Percentiles rank a stretch among this genome's conserved stretches.
Conservation (phyloP, 805 yeast species). For the Monosporozyma servazzii region DNA sequence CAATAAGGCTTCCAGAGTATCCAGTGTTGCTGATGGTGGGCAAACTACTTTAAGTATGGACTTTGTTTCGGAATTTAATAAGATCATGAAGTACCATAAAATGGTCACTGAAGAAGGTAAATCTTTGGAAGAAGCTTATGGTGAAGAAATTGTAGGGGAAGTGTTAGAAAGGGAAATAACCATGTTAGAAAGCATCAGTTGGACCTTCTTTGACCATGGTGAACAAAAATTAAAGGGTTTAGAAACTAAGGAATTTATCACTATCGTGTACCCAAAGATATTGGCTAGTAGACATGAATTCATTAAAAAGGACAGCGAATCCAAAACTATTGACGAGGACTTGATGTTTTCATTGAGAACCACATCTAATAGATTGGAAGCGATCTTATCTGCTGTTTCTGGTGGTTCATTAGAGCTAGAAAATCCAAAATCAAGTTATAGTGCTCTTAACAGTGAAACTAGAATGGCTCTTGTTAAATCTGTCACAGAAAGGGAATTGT, state of each 20-base stretch:
- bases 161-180: slow-evolving; percentile 57
- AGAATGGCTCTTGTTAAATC: slow-evolving; percentile 15
- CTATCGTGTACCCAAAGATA: slow-evolving; percentile 63
- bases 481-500: slow-evolving; percentile 35
- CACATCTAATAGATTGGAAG: slow-evolving; percentile 49
- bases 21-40: slow-evolving; percentile 97
- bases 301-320: slow-evolving; percentile 28
- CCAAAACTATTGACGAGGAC: slow-evolving; percentile 29
- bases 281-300: slow-evolving; percentile 51
- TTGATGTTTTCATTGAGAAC: slow-evolving; percentile 44
- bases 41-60: slow-evolving; percentile 83
- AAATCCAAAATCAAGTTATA: slow-evolving; percentile 1
- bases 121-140: slow-evolving; percentile 35
- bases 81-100: slow-evolving; percentile 38
- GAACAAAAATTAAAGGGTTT: slow-evolving; percentile 87
- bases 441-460: slow-evolving; percentile 13
- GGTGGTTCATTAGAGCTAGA: slow-evolving; percentile 30
- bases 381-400: slow-evolving; percentile 41
- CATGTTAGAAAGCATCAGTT: slow-evolving; percentile 60
- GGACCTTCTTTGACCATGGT: slow-evolving; percentile 60
- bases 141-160: slow-evolving; percentile 40
- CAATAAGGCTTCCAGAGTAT: slow-evolving; percentile 85
- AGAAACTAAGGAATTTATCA: slow-evolving; percentile 83
- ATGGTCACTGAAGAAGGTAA: slow-evolving; percentile 22
- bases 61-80: slow-evolving; percentile 61